Evolutionary conservation across 1,139 yeast genomes (phyloP).

Genomic region (Blastobotrys buckinghamii): DNA sequence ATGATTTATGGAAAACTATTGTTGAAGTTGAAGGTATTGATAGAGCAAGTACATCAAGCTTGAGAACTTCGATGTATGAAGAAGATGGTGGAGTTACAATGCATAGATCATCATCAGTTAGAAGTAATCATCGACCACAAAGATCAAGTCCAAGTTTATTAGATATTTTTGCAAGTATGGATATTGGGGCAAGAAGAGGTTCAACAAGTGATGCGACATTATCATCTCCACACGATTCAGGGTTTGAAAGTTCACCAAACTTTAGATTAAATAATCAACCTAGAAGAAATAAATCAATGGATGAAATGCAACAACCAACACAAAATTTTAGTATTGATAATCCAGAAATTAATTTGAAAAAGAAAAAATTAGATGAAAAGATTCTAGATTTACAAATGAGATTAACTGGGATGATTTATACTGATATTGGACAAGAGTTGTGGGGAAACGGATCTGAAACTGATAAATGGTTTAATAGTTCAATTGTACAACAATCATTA

Average conservation of each 20-base stretch:
- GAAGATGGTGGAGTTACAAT: slow-evolving; percentile 6
- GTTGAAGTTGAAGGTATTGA: slow-evolving; percentile 25
- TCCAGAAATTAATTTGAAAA: slow-evolving; percentile 15
- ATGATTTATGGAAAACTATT: slow-evolving; percentile 28
- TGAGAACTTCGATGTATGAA: slow-evolving; percentile 16
- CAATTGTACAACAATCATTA: slow-evolving; percentile 20
- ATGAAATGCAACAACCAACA: slow-evolving; percentile 10
- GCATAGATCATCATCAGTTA: slow-evolving; percentile 17
- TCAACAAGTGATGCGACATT: slow-evolving; percentile 4
- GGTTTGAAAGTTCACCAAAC: slow-evolving; percentile 12
- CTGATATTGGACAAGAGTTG: slow-evolving; percentile 28
- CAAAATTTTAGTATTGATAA: neutral
- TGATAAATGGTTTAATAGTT: slow-evolving; percentile 28
- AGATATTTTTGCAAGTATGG: slow-evolving; percentile 25
- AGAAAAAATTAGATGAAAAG: slow-evolving; percentile 22
- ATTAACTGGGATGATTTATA: slow-evolving; percentile 26
- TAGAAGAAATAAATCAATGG: slow-evolving; percentile 25
- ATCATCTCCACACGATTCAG: slow-evolving; percentile 15
- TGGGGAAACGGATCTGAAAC: slow-evolving; percentile 32
- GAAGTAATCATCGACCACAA: slow-evolving; percentile 21
- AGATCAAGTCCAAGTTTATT: slow-evolving; percentile 27
- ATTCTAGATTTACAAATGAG: slow-evolving; percentile 28
- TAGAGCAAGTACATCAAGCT: slow-evolving; percentile 19
- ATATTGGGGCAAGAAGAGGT: slow-evolving; percentile 14
- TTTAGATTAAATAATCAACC: slow-evolving; percentile 13